Conservation (phyloP, 257 asterid genomes). For the Solanum virginianum region DNA sequence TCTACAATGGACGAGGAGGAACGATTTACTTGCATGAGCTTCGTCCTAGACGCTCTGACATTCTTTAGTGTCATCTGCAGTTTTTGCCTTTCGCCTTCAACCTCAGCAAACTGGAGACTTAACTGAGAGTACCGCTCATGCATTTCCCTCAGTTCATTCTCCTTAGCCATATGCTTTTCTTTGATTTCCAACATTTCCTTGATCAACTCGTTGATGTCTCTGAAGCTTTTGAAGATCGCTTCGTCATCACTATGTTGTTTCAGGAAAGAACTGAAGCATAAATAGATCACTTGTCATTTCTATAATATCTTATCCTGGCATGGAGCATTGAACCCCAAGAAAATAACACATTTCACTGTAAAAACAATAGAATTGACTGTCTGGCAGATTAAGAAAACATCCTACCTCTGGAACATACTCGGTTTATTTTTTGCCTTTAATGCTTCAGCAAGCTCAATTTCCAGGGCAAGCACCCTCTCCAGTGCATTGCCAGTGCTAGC, state of each 20-base stretch:
- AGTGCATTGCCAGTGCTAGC: conserved; percentile 61
- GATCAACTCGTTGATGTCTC: conserved; percentile 79
- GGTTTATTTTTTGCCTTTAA: conserved; percentile 53
- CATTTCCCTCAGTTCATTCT: conserved; percentile 81
- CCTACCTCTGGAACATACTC: conserved; percentile 63
- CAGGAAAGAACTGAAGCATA: conserved; percentile 54
- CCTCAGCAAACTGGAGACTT: conserved; percentile 94
- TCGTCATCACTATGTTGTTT: conserved; percentile 78
- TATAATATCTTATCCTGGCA: background rate
- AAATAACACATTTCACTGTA: background rate
- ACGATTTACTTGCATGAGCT: conserved; percentile 17
- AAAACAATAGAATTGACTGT: background rate
- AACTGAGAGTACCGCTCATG: conserved; percentile 77
- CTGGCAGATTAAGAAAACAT: background rate
- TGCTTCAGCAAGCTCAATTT: conserved; percentile 89
- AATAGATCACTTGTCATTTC: conserved; percentile 1
- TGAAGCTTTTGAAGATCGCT: conserved; percentile 72
- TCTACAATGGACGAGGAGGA: conserved; percentile 36
- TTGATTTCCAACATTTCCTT: conserved; percentile 72
- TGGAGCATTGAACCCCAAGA: background rate
- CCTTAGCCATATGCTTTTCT: conserved; percentile 52
- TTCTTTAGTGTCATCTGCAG: conserved; percentile 78
- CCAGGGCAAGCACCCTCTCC: conserved; percentile 85
- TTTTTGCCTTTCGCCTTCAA: conserved; percentile 92
- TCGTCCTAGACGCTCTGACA: conserved; percentile 36